Percentiles rank a stretch among this genome's conserved stretches.
Evolutionary conservation across 176 grass and related monocot genomes (phyloP).

Genomic region (Carex littledalei): DNA sequence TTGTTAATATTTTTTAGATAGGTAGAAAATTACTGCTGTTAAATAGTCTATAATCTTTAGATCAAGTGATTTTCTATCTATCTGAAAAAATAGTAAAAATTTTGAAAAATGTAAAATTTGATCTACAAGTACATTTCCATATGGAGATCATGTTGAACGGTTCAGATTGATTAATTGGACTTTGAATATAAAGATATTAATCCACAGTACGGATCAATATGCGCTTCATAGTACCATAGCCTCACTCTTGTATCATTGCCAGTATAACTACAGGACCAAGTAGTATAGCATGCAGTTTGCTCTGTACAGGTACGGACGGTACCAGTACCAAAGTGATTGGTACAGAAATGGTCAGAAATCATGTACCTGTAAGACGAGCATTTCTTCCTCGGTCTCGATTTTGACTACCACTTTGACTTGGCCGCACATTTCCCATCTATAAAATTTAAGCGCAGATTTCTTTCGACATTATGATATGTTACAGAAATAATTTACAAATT

Average conservation of each 20-base stretch:
- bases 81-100: too few relatives aligned
- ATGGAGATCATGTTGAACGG: too few relatives aligned
- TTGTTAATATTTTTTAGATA: too few relatives aligned
- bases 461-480: not conserved
- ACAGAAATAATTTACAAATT: not conserved
- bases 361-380: conserved; percentile 91
- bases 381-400: conserved; percentile 80
- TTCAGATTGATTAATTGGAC: too few relatives aligned
- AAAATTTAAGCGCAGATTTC: not conserved
- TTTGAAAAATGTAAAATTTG: too few relatives aligned
- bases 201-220: too few relatives aligned
- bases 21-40: too few relatives aligned
- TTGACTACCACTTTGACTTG: conserved; percentile 98
- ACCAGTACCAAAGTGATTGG: not conserved
- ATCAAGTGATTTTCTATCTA: too few relatives aligned
- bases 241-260: not conserved
- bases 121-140: too few relatives aligned
- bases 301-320: not conserved
- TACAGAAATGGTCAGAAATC: not conserved
- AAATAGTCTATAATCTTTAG: too few relatives aligned
- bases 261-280: not conserved
- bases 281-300: not conserved
- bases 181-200: too few relatives aligned
- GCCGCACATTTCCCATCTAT: conserved; percentile 86
- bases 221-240: too few relatives aligned